Base-by-base conservation (phyloP, 2,329 filamentous ascomycete species). In the Verticillium klebahnii region DNA sequence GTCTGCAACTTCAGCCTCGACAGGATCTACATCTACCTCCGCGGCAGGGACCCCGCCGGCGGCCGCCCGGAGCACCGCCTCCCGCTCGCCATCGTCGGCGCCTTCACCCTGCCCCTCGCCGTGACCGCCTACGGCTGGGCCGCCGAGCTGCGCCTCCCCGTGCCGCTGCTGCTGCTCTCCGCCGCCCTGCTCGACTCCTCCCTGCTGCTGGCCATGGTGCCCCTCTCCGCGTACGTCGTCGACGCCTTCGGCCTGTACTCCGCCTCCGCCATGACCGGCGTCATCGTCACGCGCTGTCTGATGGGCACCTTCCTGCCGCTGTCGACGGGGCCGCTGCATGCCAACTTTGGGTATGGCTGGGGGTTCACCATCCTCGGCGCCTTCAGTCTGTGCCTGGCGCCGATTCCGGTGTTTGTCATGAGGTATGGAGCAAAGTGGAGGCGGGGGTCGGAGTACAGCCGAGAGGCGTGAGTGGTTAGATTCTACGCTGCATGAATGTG, bases 221-320 rank as follows among this genome's bases (percentile, higher is more conserved):
- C 84, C 0, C 61, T 86, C 2, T 80, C 78, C 61, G 78, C 83
- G 0, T 87, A 86, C 64, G 77, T 86, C 0, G 83, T 86, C 2
- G 84, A 87, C 63, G 82, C 83, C 0, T 84, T 81, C 62, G 82
- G 83, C 0, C 62, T 82, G 6, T 86, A 83, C 66, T 80, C 83
- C 1, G 84, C 84, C 0, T 85, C 82, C 12, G 83, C 83, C 1
- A 77, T 86, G 74, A 86, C 84, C 0, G 82, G 80, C 0, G 68
- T 86, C 5, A 84, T 87, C 61, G 81, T 86, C 1, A 77, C 77
- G 1, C 74, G 84, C 40, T 86, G 83, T 62, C 71, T 88, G 0
- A 78, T 81, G 71, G 80, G 84, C 3, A 86, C 85, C 0, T 82
- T 88, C 52, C 65, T 88, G 34, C 85, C 85, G 0, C 73, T 88